Base-by-base conservation (phyloP, 148 eudicot genomes). In the Persicaria tinctoria region DNA sequence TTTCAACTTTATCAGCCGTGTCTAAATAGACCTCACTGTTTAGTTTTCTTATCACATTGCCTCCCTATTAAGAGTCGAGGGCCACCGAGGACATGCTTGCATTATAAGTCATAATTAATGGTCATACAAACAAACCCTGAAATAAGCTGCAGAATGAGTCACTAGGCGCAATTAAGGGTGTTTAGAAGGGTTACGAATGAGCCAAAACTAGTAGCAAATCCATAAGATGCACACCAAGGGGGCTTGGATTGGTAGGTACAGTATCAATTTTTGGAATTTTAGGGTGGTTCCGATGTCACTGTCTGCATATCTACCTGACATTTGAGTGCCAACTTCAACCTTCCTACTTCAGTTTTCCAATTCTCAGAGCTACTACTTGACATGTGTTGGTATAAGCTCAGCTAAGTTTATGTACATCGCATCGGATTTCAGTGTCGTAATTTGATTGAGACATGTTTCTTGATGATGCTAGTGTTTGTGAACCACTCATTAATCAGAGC, bases 271-370 rank as follows among this genome's bases (percentile, higher is more conserved):
- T 66, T 66, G 41, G 41, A 32, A 32, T 32, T 32, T 32, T 13
- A 41, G 48, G 17, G 18, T 13, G 14, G 70, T 12, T 66, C 5
- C 2, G 9, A 8, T 66, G 70, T 66, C 70, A 6, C 8, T 44
- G 70, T 66, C 70, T 66, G 41, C 41, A 32, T 32, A 44, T 41
- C 70, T 48, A 38, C 41, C 70, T 66, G 3, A 41, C 20, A 66
- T 66, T 66, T 41, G 70, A 66, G 9, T 44, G 70, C 41, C 47
- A 66, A 66, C 44, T 66, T 9, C 70, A 66, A 41, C 70, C 70
- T 13, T 41, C 48, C 48, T 12, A 38, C 18, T 66, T 64, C 17
- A 10, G 1, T 38, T 64, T 63, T 32, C 6, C 63, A 57, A 18
- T 18, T 57, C 63, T 57, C 8, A 57, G 63, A 8, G 32, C 23